Percentiles rank a stretch among this genome's conserved stretches.
These are phyloP conservation scores for Fusarium sp. DNA, from an alignment of 2,329 filamentous ascomycete species.

Conservation along the genomic window DNA sequence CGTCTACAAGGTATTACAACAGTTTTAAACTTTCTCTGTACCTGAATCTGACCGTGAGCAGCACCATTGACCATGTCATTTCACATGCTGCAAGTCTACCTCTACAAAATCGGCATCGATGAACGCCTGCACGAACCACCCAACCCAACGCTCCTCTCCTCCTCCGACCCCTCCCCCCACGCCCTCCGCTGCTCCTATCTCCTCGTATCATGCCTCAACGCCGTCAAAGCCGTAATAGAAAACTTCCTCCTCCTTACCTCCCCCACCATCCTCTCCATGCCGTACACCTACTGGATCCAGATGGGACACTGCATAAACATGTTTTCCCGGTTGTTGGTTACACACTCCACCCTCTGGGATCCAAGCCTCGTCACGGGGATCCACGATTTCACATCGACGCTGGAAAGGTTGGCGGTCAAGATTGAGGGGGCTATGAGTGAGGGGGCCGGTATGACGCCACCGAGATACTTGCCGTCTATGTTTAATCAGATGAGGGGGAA, in stretches of 20 bases:
- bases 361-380: not conserved
- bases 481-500: not conserved
- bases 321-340: slow-evolving; percentile 5
- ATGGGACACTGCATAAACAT: slow-evolving; percentile 11
- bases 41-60: not conserved
- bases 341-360: slow-evolving; percentile 8
- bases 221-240: slow-evolving; percentile 2
- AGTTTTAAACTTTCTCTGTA: fast-evolving
- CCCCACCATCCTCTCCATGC: slow-evolving; percentile 2
- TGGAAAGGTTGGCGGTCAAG: not conserved
- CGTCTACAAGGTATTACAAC: not conserved
- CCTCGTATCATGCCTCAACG: slow-evolving; percentile 6
- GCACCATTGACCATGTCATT: not conserved
- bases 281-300: slow-evolving; percentile 11
- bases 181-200: not conserved
- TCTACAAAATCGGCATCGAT: slow-evolving; percentile 16
- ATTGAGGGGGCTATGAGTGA: not conserved
- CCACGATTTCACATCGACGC: not conserved
- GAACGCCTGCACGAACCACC: not conserved
- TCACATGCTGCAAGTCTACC: not conserved
- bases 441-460: not conserved
- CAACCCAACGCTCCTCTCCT: not conserved
- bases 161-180: not conserved
- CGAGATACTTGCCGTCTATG: not conserved
- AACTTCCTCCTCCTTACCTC: not conserved